A percentile compares a stretch with the other conserved stretches of the same genome.
Evolutionary conservation across 345 rosid genomes (phyloP).

Genomic region (Arabis alpina): DNA sequence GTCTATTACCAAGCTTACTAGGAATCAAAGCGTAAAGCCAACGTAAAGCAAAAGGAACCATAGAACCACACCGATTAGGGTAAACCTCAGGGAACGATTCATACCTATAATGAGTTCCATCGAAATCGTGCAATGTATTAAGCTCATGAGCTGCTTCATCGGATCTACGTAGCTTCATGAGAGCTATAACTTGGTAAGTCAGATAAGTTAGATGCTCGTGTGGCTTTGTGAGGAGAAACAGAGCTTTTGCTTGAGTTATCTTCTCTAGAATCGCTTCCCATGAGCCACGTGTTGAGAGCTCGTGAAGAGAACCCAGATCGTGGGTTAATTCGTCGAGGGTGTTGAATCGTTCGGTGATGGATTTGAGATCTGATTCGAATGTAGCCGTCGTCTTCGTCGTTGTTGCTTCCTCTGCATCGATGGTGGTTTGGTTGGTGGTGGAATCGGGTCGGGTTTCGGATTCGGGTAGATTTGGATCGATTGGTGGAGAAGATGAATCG

Average conservation of each 20-base stretch:
- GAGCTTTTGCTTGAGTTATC: conserved; percentile 65
- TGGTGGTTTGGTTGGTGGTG: conserved; percentile 3
- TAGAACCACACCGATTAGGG: conserved; percentile 74
- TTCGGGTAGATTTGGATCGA: conserved; percentile 37
- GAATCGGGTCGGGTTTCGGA: conserved; percentile 38
- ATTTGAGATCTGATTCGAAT: conserved; percentile 16
- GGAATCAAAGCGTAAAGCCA: conserved; percentile 82
- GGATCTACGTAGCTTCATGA: conserved; percentile 83
- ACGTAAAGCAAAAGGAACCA: conserved; percentile 90
- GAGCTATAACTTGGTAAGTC: conserved; percentile 77
- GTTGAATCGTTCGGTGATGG: conserved; percentile 51
- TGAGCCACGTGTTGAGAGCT: conserved; percentile 82
- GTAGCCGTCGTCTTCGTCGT: conserved; percentile 1
- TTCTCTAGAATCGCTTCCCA: conserved; percentile 88
- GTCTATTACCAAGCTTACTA: conserved; percentile 62
- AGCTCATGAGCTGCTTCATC: conserved; percentile 75
- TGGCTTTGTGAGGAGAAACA: conserved; percentile 63
- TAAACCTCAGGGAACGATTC: conserved; percentile 77
- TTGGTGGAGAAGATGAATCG: conserved; percentile 30
- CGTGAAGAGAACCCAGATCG: conserved; percentile 81
- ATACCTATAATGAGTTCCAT: conserved; percentile 66
- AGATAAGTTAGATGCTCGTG: conserved; percentile 89
- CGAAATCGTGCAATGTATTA: conserved; percentile 82
- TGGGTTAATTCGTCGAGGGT: conserved; percentile 73
- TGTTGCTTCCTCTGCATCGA: neutral